Evolutionary conservation across 257 asterid species (phyloP).

Genomic region (Fraxinus pennsylvanica): DNA sequence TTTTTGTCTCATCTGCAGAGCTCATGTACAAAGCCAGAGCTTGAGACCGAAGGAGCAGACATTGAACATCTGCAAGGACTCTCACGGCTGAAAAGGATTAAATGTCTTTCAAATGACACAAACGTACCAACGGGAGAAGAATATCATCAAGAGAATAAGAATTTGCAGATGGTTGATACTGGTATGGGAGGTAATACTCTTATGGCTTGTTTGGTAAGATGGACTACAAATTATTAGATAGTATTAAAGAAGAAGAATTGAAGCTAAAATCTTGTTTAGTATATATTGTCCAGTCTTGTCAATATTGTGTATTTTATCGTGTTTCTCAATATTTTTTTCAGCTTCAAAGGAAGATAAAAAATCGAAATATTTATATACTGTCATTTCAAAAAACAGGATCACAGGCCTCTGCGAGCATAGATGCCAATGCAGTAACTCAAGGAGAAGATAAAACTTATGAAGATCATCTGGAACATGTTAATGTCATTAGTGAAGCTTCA

Average conservation of each 20-base stretch:
- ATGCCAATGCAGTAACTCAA: conserved; percentile 25
- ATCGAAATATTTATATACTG: background rate
- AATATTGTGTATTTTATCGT: background rate
- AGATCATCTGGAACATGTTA: conserved; percentile 27
- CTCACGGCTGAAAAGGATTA: conserved; percentile 35
- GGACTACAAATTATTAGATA: background rate
- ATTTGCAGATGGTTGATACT: conserved; percentile 29
- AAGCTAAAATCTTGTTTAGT: background rate
- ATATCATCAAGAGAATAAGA: conserved; percentile 24
- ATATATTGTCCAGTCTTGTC: background rate
- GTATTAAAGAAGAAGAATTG: too few relatives aligned
- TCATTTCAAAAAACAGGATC: conserved; percentile 32
- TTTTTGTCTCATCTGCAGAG: conserved; percentile 50
- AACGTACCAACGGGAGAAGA: conserved; percentile 40
- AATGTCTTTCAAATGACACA: conserved; percentile 30
- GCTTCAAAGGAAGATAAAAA: conserved; percentile 13
- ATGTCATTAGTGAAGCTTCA: conserved; percentile 29
- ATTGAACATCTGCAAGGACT: conserved; percentile 30
- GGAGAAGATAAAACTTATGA: conserved; percentile 38
- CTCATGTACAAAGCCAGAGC: conserved; percentile 79
- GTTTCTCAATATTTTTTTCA: background rate
- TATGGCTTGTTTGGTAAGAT: background rate
- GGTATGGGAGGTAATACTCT: conserved; percentile 40
- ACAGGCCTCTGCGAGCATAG: conserved; percentile 24
- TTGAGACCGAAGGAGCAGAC: conserved; percentile 50